These are phyloP conservation scores for Pisolithus albus DNA, from an alignment of 768 basidiomycete species.

Conservation along the genomic window DNA sequence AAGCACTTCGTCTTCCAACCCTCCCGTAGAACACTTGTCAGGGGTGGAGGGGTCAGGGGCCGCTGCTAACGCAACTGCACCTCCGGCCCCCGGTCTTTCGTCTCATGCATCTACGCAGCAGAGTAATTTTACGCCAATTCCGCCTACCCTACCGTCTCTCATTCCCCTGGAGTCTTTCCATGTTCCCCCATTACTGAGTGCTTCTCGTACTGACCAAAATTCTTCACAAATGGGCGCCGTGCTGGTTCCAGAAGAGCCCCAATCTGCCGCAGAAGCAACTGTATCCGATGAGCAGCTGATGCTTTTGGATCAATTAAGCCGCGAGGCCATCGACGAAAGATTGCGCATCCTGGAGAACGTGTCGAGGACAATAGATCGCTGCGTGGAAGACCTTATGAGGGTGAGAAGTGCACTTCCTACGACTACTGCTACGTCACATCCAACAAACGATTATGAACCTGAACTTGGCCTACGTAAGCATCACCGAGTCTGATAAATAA, in stretches of 20 bases:
- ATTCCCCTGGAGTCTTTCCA: constrained; percentile 18
- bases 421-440: constrained; percentile 12
- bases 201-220: constrained; percentile 1
- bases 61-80: constrained; percentile 53
- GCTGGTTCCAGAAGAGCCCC: constrained; percentile 18
- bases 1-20: background rate
- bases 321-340: constrained; percentile 81
- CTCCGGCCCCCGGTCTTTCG: background rate
- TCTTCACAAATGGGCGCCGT: constrained; percentile 9
- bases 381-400: constrained; percentile 73
- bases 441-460: constrained; percentile 2
- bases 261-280: constrained; percentile 29
- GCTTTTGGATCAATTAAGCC: constrained; percentile 57
- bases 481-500: background rate
- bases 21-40: background rate
- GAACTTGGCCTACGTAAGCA: background rate
- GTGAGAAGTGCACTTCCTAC: constrained; percentile 66
- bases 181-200: background rate
- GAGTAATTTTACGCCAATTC: background rate
- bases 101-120: constrained; percentile 2
- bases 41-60: constrained; percentile 11
- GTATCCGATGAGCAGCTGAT: constrained; percentile 51
- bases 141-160: constrained; percentile 13
- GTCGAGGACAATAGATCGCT: constrained; percentile 62
- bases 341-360: constrained; percentile 73